Base-by-base conservation (phyloP, 129 eudicot species). In the Cynara cardunculus region DNA sequence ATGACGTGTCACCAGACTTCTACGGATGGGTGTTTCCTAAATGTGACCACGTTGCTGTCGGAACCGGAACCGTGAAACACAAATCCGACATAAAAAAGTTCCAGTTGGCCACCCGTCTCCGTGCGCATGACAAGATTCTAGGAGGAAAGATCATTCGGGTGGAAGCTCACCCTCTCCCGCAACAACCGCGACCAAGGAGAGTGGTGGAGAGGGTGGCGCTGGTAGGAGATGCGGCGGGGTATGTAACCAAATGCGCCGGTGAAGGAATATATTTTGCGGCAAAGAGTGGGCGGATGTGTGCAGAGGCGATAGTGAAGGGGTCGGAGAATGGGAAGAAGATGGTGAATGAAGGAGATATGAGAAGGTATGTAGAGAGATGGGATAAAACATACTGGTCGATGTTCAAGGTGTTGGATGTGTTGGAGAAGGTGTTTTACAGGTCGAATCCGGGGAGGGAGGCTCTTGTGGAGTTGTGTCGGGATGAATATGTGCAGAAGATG, bases 401-500 rank as follows among this genome's bases (percentile, higher is more conserved):
- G 0, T 92, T 90, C 84, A 92, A 92, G 89, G 97, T 90, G 73
- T 41, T 92, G 77, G 97, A 92, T 32, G 35, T 92, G 0, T 73
- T 92, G 85, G 92, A 92, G 86, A 89, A 89, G 91, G 92, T 92
- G 75, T 92, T 92, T 71, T 92, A 92, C 85, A 37, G 94, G 82
- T 92, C 97, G 71, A 88, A 92, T 75, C 92, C 92, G 37, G 97
- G 92, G 14, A 86, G 92, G 82, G 97, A 92, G 86, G 97, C 97
- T 19, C 89, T 92, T 32, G 97, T 92, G 78, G 97, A 92, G 82
- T 86, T 92, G 97, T 92, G 97, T 59, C 88, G 91, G 0, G 92
- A 89, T 69, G 94, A 89, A 83, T 92, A 92, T 67, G 97, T 92
- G 84, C 97, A 92, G 89, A 92, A 88, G 94, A 92, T 92, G 94